phyloP scores from a whole-genome alignment of 2,329 filamentous ascomycete genomes.

The Allantophomopsis cytisporea region DNA sequence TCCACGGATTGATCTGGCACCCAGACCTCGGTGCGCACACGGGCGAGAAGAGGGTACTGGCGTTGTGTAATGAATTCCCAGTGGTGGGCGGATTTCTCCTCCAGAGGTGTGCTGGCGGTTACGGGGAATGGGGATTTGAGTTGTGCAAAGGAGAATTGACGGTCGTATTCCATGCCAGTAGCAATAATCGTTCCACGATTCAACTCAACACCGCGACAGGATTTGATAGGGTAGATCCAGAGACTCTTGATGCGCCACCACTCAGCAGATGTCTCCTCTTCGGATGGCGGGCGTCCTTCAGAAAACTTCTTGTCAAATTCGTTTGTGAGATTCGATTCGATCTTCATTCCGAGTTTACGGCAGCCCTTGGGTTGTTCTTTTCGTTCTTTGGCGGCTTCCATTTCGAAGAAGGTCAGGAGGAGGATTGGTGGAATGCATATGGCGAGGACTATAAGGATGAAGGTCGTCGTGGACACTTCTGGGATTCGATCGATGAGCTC shows the following conservation, averaged over 20 bases:
- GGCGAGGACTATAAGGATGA: slow-evolving; percentile 14
- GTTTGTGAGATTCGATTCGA: slow-evolving; percentile 36
- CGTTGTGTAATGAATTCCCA: slow-evolving; percentile 65
- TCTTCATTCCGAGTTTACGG: slow-evolving; percentile 33
- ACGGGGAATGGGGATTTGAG: slow-evolving; percentile 34
- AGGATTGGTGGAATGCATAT: slow-evolving; percentile 18
- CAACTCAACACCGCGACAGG: slow-evolving; percentile 66
- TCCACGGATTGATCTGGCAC: slow-evolving; percentile 46
- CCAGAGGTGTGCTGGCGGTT: slow-evolving; percentile 18
- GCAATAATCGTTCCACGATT: slow-evolving; percentile 46
- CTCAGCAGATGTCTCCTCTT: slow-evolving; percentile 19
- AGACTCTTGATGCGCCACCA: slow-evolving; percentile 50
- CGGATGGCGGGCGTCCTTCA: slow-evolving; percentile 18
- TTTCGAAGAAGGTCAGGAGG: slow-evolving; percentile 17
- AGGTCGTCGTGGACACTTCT: slow-evolving; percentile 15
- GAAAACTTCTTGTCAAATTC: slow-evolving; percentile 38
- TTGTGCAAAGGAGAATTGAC: slow-evolving; percentile 73
- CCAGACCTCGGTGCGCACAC: slow-evolving; percentile 56
- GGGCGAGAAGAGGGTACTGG: slow-evolving; percentile 56
- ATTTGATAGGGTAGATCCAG: slow-evolving; percentile 74
- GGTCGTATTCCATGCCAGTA: slow-evolving; percentile 65
- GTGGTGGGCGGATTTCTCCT: slow-evolving; percentile 26
- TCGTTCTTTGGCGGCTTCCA: slow-evolving; percentile 13
- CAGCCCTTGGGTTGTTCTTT: slow-evolving; percentile 31
- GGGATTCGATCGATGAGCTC: slow-evolving; percentile 13